Percentiles rank a stretch among this genome's conserved stretches.
Evolutionary conservation across 495 filamentous ascomycete species (phyloP).

Genomic region (Lasiosphaeria hispida): DNA sequence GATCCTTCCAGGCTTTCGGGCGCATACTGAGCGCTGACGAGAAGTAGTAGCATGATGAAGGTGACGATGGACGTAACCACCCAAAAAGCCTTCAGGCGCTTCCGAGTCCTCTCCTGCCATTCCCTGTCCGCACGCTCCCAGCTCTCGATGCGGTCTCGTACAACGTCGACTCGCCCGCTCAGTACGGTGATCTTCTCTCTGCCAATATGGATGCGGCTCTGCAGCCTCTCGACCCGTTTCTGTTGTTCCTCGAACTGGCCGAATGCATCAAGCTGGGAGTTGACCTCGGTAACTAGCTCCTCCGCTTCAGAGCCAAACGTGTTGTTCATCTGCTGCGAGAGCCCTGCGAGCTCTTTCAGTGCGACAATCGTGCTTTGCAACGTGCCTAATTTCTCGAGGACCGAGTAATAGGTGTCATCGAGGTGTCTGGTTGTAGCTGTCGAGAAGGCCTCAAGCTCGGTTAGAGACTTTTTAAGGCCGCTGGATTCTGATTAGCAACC

Average conservation of each 20-base stretch:
- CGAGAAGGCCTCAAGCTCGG: slow-evolving; percentile 44
- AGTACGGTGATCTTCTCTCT: slow-evolving; percentile 63
- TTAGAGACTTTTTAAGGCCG: slow-evolving; percentile 41
- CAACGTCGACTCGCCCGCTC: slow-evolving; percentile 62
- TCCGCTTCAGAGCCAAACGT: slow-evolving; percentile 62
- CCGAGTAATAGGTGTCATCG: slow-evolving; percentile 83
- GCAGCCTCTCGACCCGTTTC: slow-evolving; percentile 61
- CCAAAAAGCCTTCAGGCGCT: slow-evolving; percentile 62
- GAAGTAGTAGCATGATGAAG: slow-evolving; percentile 44
- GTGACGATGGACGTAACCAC: slow-evolving; percentile 46
- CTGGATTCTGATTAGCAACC: slow-evolving; percentile 27
- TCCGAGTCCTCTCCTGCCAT: slow-evolving; percentile 67
- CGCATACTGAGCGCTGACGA: slow-evolving; percentile 40
- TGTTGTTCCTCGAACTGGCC: slow-evolving; percentile 70
- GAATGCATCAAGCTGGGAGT: slow-evolving; percentile 63
- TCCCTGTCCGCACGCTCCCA: slow-evolving; percentile 71
- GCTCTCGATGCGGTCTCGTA: slow-evolving; percentile 61
- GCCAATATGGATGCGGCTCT: slow-evolving; percentile 61
- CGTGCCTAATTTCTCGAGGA: slow-evolving; percentile 71
- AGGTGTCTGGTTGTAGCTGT: slow-evolving; percentile 65
- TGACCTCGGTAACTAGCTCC: slow-evolving; percentile 60
- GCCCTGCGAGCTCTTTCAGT: slow-evolving; percentile 66
- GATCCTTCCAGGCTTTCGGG: slow-evolving; percentile 21
- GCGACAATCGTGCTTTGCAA: slow-evolving; percentile 65
- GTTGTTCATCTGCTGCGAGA: slow-evolving; percentile 57